Percentiles rank a stretch among this genome's conserved stretches.
phyloP scores from a whole-genome alignment of 2,329 filamentous ascomycete genomes.

The Botrytis tulipae region DNA sequence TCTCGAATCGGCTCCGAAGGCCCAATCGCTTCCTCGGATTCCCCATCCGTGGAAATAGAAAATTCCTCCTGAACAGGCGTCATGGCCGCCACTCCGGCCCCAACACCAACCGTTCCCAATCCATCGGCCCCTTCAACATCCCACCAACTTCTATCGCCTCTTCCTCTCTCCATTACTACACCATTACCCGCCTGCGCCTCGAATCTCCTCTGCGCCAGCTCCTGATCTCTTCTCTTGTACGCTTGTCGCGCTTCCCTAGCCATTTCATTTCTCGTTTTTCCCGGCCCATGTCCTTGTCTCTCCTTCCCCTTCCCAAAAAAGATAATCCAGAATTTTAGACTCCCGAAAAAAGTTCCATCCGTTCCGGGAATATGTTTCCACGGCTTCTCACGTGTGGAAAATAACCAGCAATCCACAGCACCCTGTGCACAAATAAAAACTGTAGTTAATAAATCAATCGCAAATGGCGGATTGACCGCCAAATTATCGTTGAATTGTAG shows the following conservation, averaged over 20 bases:
- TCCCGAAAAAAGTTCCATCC: slow-evolving; percentile 41
- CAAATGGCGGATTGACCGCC: slow-evolving; percentile 53
- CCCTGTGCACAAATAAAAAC: slow-evolving; percentile 65
- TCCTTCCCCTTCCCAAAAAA: slow-evolving; percentile 26
- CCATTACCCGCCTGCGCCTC: slow-evolving; percentile 26
- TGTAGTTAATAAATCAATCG: slow-evolving; percentile 53
- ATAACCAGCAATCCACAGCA: slow-evolving; percentile 65
- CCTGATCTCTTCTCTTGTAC: slow-evolving; percentile 48
- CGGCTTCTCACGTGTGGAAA: slow-evolving; percentile 67
- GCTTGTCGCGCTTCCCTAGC: slow-evolving; percentile 50
- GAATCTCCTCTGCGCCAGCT: slow-evolving; percentile 43
- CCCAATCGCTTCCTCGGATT: background rate
- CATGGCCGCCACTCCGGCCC: slow-evolving; percentile 22
- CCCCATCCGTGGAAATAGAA: slow-evolving; percentile 7
- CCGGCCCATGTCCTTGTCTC: slow-evolving; percentile 40
- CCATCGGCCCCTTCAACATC: slow-evolving; percentile 31
- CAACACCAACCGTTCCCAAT: slow-evolving; percentile 1
- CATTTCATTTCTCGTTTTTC: slow-evolving; percentile 54
- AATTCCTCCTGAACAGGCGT: slow-evolving; percentile 33
- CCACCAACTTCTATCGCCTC: slow-evolving; percentile 40
- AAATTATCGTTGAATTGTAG: slow-evolving; percentile 55
- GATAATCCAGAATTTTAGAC: slow-evolving; percentile 38
- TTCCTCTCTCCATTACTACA: slow-evolving; percentile 16
- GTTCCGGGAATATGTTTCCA: slow-evolving; percentile 57
- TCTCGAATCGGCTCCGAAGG: background rate